Evolutionary conservation across 331 rosid genomes (phyloP), one percentile per base, ranked within the genome.

Genomic region (Ulmus americana): DNA sequence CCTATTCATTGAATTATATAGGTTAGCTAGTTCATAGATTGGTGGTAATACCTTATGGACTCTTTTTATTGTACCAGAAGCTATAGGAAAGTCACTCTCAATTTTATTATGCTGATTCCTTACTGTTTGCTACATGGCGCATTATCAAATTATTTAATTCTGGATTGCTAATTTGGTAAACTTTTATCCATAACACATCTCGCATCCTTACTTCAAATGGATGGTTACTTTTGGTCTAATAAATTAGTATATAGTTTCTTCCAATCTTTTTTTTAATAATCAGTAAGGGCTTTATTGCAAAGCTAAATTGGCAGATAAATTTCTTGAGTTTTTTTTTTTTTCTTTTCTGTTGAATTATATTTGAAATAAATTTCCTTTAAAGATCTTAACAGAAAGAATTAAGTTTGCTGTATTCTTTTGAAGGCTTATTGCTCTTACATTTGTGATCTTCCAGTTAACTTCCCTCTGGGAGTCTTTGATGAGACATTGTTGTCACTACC

Each of bases 391-490:
- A 28, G 4, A 28, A 28, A 28, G 35, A 28, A 2, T 28, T 18
- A 16, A 16, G 0, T 28, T 53, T 48, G 39, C 53, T 18, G 28
- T 20, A 45, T 44, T 10, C 6, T 49, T 46, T 14, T 52, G 13
- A 41, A 52, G 52, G 20, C 63, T 42, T 20, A 28, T 39, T 18
- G 41, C 64, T 67, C n/a, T 50, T 55, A 39, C 56, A 73, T 44
- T 73, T 64, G 46, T 74, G 55, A 59, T 56, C 76, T 42, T 60
- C 74, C 85, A 94, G 97, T 65, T 87, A 73, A 85, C 90, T 55
- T 85, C 85, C 38, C 69, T 66, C 42, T 68, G 52, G 81, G 95
- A 82, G 52, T 82, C 85, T 77, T 64, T 92, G 61, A 72, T 76
- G 56, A 81, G 74, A 72, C 76, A 81, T 58, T 83, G 90, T 81